Conservation (phyloP, 257 asterid species). For the Osmanthus fragrans region DNA sequence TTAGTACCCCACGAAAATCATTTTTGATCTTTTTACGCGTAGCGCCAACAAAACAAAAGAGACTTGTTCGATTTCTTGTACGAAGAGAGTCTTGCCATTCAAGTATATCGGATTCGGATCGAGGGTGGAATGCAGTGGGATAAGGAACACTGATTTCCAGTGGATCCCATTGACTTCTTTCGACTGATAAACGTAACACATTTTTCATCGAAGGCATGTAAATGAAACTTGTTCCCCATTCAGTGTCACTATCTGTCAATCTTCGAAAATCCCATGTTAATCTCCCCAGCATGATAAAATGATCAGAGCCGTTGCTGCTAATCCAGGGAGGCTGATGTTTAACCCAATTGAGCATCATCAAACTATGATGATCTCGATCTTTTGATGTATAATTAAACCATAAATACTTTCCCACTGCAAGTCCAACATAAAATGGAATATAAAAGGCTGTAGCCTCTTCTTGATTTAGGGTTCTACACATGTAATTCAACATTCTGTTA, state of each 20-base stretch:
- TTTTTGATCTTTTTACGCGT: slow-evolving; percentile 30
- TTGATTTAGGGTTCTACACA: slow-evolving; percentile 49
- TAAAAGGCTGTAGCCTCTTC: slow-evolving; percentile 59
- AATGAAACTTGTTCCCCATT: slow-evolving; percentile 59
- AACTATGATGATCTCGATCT: slow-evolving; percentile 45
- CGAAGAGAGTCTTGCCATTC: slow-evolving; percentile 33
- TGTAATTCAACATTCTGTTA: slow-evolving; percentile 38
- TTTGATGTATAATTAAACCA: slow-evolving; percentile 53
- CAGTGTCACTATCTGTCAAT: slow-evolving; percentile 36
- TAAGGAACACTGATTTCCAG: slow-evolving; percentile 40
- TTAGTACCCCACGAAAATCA: slow-evolving; percentile 34
- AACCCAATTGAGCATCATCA: slow-evolving; percentile 52
- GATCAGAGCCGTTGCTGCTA: slow-evolving; percentile 52
- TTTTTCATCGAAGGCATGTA: slow-evolving; percentile 56
- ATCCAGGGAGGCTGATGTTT: slow-evolving; percentile 32
- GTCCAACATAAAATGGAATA: slow-evolving; percentile 68
- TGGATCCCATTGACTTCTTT: slow-evolving; percentile 34
- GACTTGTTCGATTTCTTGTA: slow-evolving; percentile 21
- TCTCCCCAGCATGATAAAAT: slow-evolving; percentile 52
- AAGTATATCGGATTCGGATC: slow-evolving; percentile 25
- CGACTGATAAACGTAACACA: slow-evolving; percentile 47
- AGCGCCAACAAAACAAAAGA: slow-evolving; percentile 36
- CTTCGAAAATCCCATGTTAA: slow-evolving; percentile 78
- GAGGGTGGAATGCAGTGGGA: slow-evolving; percentile 43
- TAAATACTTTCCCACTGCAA: slow-evolving; percentile 54